phyloP scores from a whole-genome alignment of 1,139 yeast genomes.

The Debaryomycetaceae sp. region DNA sequence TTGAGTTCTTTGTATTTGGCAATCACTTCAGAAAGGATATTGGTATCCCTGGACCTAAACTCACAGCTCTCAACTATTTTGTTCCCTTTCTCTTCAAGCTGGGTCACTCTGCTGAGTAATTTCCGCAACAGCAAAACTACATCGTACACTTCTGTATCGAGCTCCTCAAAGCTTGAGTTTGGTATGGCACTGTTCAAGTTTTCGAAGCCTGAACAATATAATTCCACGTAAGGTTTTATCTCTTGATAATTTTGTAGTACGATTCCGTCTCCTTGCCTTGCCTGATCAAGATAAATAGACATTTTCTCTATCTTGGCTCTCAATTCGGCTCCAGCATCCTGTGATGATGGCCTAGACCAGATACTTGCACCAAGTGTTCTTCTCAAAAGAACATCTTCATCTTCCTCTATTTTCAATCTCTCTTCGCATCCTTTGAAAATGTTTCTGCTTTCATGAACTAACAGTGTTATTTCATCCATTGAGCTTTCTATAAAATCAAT shows the following conservation, averaged over 20 bases:
- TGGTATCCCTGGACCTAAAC: conserved; percentile 43
- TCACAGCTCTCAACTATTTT: conserved; percentile 41
- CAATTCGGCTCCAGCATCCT: conserved; percentile 34
- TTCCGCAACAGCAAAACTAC: conserved; percentile 43
- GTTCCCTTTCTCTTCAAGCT: conserved; percentile 30
- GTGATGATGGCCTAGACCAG: conserved; percentile 48
- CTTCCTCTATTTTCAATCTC: conserved; percentile 46
- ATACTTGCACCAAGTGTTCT: conserved; percentile 42
- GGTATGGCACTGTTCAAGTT: conserved; percentile 50
- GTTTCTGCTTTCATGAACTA: conserved; percentile 39
- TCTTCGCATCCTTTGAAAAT: conserved; percentile 43
- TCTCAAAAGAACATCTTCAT: conserved; percentile 54
- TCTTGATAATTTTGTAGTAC: conserved; percentile 43
- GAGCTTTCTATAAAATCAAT: conserved; percentile 35
- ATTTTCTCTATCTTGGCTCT: conserved; percentile 40
- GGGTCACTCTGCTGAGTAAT: conserved; percentile 21
- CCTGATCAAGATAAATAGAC: conserved; percentile 52
- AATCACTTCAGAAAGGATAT: conserved; percentile 51
- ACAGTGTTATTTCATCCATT: conserved; percentile 41
- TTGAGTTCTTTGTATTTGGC: conserved; percentile 37
- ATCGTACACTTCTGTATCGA: conserved; percentile 38
- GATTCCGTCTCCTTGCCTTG: conserved; percentile 57
- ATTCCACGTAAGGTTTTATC: conserved; percentile 39
- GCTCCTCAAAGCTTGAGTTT: conserved; percentile 33
- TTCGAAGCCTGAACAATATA: conserved; percentile 43